Evolutionary conservation across 2,329 filamentous ascomycete species (phyloP), one percentile per base, ranked within the genome.

Genomic region (Coleophoma eucalyptorum): DNA sequence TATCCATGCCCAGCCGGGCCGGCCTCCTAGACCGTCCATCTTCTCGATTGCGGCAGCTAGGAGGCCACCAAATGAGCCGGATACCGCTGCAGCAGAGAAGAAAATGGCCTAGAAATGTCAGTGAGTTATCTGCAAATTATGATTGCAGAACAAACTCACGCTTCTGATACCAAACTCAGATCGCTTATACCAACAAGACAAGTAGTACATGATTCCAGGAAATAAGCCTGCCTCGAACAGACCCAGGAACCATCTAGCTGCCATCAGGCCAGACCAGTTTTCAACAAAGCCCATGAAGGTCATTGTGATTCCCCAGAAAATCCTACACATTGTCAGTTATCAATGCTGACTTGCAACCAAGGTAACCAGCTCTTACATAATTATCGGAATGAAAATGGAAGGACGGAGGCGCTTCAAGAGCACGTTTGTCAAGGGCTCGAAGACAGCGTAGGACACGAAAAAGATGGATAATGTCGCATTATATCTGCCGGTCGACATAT

Each of bases 181-280:
- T 34, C 89, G 78, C 63, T 82, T 86, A 62, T 94, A 96, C 90
- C 90, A 95, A 64, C 87, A 92, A 0, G 84, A 88, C 0, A 94
- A 77, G 63, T 91, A 91, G 67, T 90, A 93, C 58, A 87, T 88
- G 15, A 91, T 81, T 2, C 86, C 86, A 0, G 87, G 87, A 62
- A 89, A 90, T 0, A 93, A 74, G 6, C 88, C 89, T 8, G 89
- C 83, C 66, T 94, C 89, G 15, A 80, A 79, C 19, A 92, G 71
- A 20, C 89, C 89, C 0, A 93, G 74, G 61, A 90, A 90, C 79
- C 78, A 84, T 35, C 82, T 77, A 7, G 83, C 81, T 3, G 84
- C 80, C 74, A 88, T 81, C 15, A 90, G 70, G 0, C 83, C 83
- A 1, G 75, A 76, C 70, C 79, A 87, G 60, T 80, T 84, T 47